phyloP scores from a whole-genome alignment of 306 rosid genomes.

The Malus asiatica region DNA sequence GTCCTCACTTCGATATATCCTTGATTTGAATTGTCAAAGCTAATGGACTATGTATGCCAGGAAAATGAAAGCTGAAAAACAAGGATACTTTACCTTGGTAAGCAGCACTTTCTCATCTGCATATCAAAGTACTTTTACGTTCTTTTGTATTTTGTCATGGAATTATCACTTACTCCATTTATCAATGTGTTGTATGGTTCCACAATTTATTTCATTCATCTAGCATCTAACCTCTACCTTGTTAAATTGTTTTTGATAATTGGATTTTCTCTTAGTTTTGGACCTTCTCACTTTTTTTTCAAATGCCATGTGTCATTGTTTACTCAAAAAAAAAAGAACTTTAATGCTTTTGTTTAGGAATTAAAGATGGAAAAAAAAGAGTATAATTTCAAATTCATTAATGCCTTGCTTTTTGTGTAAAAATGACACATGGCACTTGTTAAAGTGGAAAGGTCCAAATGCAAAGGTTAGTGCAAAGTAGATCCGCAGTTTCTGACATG shows the following conservation, averaged over 20 bases:
- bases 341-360: no score
- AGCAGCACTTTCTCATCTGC: slow-evolving; percentile 11
- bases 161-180: neutral
- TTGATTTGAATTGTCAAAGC: slow-evolving; percentile 19
- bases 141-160: neutral
- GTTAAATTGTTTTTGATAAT: neutral
- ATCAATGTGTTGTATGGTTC: neutral
- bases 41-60: slow-evolving; percentile 51
- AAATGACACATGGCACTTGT: no score
- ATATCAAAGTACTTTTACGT: neutral
- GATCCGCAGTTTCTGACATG: no score
- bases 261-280: neutral
- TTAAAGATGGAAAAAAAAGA: no score
- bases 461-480: neutral
- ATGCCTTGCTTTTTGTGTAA: no score
- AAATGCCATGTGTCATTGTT: no score
- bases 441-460: no score
- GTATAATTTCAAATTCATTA: no score
- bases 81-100: slow-evolving; percentile 93
- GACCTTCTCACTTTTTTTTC: no score
- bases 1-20: slow-evolving; percentile 8
- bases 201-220: neutral
- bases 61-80: slow-evolving; percentile 95
- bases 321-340: no score
- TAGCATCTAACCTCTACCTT: neutral